phyloP scores from a whole-genome alignment of 768 basidiomycete species.

The Gloeostereum incarnatum region DNA sequence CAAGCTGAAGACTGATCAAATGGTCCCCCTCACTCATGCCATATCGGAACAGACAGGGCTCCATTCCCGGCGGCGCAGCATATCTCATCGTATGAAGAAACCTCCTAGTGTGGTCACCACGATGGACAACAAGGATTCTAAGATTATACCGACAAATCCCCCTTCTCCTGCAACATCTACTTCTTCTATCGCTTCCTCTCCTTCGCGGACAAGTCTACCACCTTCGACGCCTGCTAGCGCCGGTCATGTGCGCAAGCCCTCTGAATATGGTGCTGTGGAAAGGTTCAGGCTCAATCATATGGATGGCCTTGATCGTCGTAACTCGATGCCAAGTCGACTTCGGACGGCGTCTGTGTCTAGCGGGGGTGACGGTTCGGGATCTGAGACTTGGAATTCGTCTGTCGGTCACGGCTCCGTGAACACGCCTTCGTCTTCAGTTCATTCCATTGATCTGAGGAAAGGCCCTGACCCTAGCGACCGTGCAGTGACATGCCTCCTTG shows the following conservation, averaged over 20 bases:
- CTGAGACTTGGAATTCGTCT: constrained; percentile 62
- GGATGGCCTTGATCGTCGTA: constrained; percentile 68
- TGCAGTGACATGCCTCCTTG: constrained; percentile 88
- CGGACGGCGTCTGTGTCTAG: constrained; percentile 84
- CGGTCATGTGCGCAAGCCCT: constrained; percentile 74
- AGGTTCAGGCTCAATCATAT: constrained; percentile 80
- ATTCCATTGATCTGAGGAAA: constrained; percentile 72
- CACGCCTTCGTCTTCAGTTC: constrained; percentile 80
- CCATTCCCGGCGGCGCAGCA: constrained; percentile 65
- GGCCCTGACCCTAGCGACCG: constrained; percentile 75
- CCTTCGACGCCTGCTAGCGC: constrained; percentile 64
- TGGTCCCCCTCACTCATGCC: constrained; percentile 68
- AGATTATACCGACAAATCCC: constrained; percentile 59
- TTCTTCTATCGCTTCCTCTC: constrained; percentile 85
- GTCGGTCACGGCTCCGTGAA: constrained; percentile 41
- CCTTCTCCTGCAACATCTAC: constrained; percentile 90
- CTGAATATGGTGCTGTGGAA: constrained; percentile 82
- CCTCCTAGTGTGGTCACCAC: constrained; percentile 71
- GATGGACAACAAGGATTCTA: constrained; percentile 48
- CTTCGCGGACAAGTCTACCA: constrained; percentile 65
- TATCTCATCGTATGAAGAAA: constrained; percentile 78
- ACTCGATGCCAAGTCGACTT: constrained; percentile 80
- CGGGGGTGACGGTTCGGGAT: constrained; percentile 68
- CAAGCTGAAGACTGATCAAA: constrained; percentile 88
- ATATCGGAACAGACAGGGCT: constrained; percentile 52